Conservation (phyloP, 2,329 filamentous ascomycete species). For the Claviceps sorghi region DNA sequence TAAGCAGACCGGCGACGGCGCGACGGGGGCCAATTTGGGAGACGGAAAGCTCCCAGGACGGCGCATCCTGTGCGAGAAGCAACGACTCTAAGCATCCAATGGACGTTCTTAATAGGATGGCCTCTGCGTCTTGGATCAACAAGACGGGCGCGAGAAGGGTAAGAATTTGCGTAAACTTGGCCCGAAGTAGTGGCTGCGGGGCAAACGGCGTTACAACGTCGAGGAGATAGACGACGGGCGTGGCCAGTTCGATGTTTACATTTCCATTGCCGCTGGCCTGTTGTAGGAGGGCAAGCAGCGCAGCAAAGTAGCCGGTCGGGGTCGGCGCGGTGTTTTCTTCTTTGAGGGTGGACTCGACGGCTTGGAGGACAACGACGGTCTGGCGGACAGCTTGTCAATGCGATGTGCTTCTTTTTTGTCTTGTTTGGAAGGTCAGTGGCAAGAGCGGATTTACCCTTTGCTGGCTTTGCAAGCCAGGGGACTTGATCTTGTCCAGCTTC, state of each 20-base stretch:
- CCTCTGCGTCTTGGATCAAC: constrained; percentile 66
- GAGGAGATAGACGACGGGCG: constrained; percentile 86
- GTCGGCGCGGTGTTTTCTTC: constrained; percentile 74
- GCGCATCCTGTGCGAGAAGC: constrained; percentile 71
- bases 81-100: constrained; percentile 92
- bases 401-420: neutral
- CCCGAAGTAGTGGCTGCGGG: constrained; percentile 72
- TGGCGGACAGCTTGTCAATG: constrained; percentile 19
- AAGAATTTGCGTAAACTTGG: constrained; percentile 91
- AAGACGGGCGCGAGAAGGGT: constrained; percentile 73
- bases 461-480: constrained; percentile 89
- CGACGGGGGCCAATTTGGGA: constrained; percentile 73
- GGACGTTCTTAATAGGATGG: constrained; percentile 69
- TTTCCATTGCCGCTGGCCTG: constrained; percentile 57
- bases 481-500: constrained; percentile 94
- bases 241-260: constrained; percentile 67
- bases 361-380: constrained; percentile 75
- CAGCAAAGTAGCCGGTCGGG: constrained; percentile 86
- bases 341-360: constrained; percentile 83
- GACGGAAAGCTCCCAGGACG: constrained; percentile 75
- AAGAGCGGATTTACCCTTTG: constrained; percentile 52
- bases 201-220: constrained; percentile 79
- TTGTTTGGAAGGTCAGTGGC: too few relatives aligned
- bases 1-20: constrained; percentile 73
- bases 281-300: constrained; percentile 74